Conservation (phyloP, 208 protist genomes). For the Acanthamoeba royreba region DNA sequence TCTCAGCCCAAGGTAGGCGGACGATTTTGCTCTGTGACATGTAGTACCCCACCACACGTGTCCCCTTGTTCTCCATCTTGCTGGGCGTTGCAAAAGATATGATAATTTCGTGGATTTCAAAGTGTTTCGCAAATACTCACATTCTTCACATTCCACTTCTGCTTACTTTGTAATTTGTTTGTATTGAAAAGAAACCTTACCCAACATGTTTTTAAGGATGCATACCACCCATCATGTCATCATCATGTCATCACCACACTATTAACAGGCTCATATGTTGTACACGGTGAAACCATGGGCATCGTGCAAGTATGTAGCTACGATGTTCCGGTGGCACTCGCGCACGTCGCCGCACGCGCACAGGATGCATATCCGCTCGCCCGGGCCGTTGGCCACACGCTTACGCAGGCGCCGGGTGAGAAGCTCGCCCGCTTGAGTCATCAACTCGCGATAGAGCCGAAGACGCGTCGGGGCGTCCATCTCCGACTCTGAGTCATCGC, state of each 20-base stretch:
- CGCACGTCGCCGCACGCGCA: conserved; percentile 28
- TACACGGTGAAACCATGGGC: neutral
- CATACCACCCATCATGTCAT: too few relatives aligned
- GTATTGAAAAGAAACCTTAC: too few relatives aligned
- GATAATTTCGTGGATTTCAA: too few relatives aligned
- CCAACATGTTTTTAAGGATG: too few relatives aligned
- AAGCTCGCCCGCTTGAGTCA: neutral
- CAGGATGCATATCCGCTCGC: neutral
- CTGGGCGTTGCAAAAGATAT: too few relatives aligned
- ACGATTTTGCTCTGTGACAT: conserved; percentile 6
- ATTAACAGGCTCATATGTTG: too few relatives aligned
- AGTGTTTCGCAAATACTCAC: too few relatives aligned
- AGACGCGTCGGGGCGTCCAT: neutral
- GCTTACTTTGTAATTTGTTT: too few relatives aligned
- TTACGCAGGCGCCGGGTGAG: conserved; percentile 28
- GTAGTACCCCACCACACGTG: neutral
- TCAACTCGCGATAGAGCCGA: neutral
- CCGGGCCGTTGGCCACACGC: neutral
- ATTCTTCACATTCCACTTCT: too few relatives aligned
- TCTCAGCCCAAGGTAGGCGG: neutral
- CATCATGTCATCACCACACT: too few relatives aligned
- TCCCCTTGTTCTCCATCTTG: neutral
- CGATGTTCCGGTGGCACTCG: conserved; percentile 4
- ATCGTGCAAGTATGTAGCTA: conserved; percentile 9
- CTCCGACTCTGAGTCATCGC: conserved; percentile 11